Percentiles rank a stretch among this genome's conserved stretches.
Conservation (phyloP, 306 rosid genomes). For the Nissolia schottii region DNA sequence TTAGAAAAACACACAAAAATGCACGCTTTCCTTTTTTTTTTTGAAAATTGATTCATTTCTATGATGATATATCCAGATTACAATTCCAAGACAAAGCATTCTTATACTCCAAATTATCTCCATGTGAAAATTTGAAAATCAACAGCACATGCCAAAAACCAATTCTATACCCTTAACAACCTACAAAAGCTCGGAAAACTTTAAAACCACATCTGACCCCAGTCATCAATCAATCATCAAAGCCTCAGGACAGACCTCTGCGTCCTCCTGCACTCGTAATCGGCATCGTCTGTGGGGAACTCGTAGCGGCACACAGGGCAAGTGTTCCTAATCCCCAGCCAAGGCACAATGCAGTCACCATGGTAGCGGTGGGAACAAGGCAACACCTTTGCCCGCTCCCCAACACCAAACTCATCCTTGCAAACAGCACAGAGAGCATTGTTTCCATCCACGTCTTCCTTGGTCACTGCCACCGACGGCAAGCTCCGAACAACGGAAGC, state of each 20-base stretch:
- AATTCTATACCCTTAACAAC: conserved; percentile 37
- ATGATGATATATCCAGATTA: conserved; percentile 20
- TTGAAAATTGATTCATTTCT: conserved; percentile 17
- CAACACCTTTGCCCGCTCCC: conserved; percentile 52
- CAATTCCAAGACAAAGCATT: conserved; percentile 14
- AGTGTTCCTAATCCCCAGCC: conserved; percentile 80
- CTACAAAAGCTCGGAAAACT: conserved; percentile 28
- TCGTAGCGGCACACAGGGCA: conserved; percentile 90
- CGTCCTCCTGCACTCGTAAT: conserved; percentile 60
- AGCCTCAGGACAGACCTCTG: conserved; percentile 31
- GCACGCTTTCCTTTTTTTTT: neutral
- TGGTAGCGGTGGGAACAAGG: conserved; percentile 79
- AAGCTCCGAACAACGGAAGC: conserved; percentile 44
- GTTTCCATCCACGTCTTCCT: conserved; percentile 43
- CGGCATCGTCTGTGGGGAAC: conserved; percentile 67
- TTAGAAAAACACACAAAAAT: neutral
- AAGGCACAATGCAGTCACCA: conserved; percentile 71
- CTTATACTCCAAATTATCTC: neutral
- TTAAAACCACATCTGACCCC: conserved; percentile 15
- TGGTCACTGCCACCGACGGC: conserved; percentile 39
- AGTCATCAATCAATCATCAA: neutral
- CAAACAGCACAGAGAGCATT: conserved; percentile 67
- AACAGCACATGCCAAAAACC: conserved; percentile 17
- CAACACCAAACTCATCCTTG: conserved; percentile 55
- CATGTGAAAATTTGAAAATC: conserved; percentile 17